Base-by-base conservation (phyloP, 2,329 filamentous ascomycete genomes). In the Erysiphe pulchra region DNA sequence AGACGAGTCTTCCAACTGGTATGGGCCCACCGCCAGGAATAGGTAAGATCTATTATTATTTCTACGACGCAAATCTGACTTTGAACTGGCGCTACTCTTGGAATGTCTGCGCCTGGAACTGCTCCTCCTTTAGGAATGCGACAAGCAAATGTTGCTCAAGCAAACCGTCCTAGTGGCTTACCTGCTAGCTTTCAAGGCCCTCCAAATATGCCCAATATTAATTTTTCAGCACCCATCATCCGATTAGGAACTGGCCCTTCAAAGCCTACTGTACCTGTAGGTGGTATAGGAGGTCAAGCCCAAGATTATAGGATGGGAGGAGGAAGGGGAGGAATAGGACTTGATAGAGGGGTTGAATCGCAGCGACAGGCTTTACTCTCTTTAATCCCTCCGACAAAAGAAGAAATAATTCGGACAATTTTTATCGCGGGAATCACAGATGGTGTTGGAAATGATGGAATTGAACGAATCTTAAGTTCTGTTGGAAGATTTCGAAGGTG, bases 211-310 rank as follows among this genome's bases (percentile, higher is more conserved):
- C 85, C 87, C 45, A 92, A 92, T 60, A 93, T 98, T 67, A 94
- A 98, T 66, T 93, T 95, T 67, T 92, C 82, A 57, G 90, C 90
- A 33, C 86, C 87, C 47, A 85, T 95, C 49, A 95, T 98, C 57
- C 81, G 90, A 46, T 71, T 98, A 41, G 90, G 87, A 38, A 87
- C 85, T 1, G 72, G 77, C 4, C 72, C 75, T 2, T 62, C 71
- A n/a, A 83, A 83, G 56, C 66, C 76, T 24, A 59, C 62, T n/a
- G 54, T 54, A 18, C 54, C 56, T 2, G 57, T 62, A 50, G 60
- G 61, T 33, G 54, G 57, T 13, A 61, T 64, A 41, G 56, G 57
- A 33, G 67, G 69, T 6, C 38, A 42, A 39, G 63, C 67, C 50
- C 68, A 73, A 45, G 60, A 60, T 49, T 60, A 61, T 14, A 54